phyloP scores from a whole-genome alignment of 2,329 filamentous ascomycete species.

The Atkinsonella texensis region DNA sequence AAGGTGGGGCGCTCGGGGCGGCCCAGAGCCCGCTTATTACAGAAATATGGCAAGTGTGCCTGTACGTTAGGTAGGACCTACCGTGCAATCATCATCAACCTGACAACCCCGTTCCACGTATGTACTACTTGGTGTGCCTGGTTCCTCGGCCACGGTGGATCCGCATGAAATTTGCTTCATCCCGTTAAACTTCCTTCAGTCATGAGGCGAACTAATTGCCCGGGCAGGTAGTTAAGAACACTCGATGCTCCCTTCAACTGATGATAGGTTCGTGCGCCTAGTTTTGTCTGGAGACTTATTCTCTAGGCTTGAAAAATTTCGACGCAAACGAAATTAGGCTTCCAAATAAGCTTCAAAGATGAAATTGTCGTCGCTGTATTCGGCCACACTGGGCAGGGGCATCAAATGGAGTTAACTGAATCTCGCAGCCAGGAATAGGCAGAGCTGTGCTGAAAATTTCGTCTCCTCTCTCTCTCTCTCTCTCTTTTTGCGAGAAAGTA shows the following conservation, averaged over 20 bases:
- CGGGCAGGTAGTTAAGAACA: too few species aligned
- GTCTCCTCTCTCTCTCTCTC: too few species aligned
- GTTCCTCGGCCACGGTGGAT: neutral
- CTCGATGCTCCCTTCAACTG: too few species aligned
- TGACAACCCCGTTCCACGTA: too few species aligned
- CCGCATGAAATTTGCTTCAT: neutral
- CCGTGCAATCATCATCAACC: too few species aligned
- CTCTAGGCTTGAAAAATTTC: neutral
- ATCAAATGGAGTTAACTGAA: neutral
- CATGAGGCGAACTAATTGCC: neutral
- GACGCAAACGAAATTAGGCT: neutral
- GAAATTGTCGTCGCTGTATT: neutral
- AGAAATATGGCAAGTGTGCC: neutral
- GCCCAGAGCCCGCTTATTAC: conserved; percentile 5
- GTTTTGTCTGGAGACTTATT: neutral
- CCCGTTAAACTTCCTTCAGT: neutral
- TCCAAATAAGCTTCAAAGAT: neutral
- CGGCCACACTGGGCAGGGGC: too few species aligned
- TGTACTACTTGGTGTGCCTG: neutral
- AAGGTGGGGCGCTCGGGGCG: conserved; percentile 7
- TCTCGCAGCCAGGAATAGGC: neutral
- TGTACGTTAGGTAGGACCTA: neutral
- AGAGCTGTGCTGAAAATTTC: neutral
- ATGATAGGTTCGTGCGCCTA: neutral
- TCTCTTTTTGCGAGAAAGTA: neutral